Conservation (phyloP, 352 stramenopile genomes). For the Blastocystis sp. region DNA sequence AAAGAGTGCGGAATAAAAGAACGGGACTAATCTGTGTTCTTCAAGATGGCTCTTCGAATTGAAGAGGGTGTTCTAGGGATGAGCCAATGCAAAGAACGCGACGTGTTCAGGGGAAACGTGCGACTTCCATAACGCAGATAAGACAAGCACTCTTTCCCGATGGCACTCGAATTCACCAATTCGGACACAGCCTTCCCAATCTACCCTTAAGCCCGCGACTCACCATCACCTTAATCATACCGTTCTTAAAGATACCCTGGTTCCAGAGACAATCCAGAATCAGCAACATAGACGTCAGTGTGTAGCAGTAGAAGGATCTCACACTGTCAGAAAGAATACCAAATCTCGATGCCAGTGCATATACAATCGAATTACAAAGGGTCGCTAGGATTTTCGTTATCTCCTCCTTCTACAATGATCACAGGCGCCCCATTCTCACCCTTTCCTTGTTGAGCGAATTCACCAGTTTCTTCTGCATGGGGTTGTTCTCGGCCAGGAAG, state of each 20-base stretch:
- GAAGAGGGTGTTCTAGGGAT: background rate
- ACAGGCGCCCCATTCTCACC: background rate
- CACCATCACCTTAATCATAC: background rate
- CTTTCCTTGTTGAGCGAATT: background rate
- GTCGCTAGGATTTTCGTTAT: background rate
- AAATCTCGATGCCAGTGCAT: too few relatives aligned
- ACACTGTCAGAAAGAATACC: too few relatives aligned
- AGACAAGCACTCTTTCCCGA: background rate
- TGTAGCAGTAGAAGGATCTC: background rate
- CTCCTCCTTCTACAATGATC: background rate
- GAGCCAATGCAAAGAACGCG: background rate
- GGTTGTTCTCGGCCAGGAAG: conserved; percentile 33
- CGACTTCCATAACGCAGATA: background rate
- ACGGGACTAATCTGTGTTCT: background rate
- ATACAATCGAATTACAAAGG: too few relatives aligned
- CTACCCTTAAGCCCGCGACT: background rate
- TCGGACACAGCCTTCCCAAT: conserved; percentile 7
- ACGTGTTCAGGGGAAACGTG: background rate
- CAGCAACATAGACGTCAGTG: conserved; percentile 1
- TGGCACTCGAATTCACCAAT: background rate
- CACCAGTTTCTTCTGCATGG: conserved; percentile 19
- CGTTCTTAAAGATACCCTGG: conserved; percentile 37
- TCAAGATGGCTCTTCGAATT: background rate
- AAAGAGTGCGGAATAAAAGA: background rate
- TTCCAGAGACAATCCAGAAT: conserved; percentile 15